Evolutionary conservation across 108 stramenopile species (phyloP).

Genomic region (Cylindrotheca fusiformis): DNA sequence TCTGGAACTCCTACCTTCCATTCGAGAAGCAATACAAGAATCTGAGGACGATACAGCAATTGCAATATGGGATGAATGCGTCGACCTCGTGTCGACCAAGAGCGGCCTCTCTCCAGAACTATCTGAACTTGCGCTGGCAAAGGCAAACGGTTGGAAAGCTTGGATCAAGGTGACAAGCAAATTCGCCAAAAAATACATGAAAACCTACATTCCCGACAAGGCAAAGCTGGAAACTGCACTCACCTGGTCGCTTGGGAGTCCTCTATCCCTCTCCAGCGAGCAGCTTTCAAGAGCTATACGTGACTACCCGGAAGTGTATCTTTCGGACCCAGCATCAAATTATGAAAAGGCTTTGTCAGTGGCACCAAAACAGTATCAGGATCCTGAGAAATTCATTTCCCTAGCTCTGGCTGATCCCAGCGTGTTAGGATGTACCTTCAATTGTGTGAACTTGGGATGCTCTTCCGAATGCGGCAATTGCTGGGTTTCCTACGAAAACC

Average conservation of each 20-base stretch:
- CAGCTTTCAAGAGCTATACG: not conserved
- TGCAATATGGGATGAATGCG: not conserved
- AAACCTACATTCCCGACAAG: constrained; percentile 5
- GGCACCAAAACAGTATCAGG: constrained; percentile 7
- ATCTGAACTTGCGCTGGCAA: constrained; percentile 4
- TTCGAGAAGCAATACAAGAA: not conserved
- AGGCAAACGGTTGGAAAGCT: constrained; percentile 17
- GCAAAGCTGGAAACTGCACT: constrained; percentile 10
- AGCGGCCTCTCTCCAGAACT: not conserved
- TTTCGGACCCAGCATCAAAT: not conserved
- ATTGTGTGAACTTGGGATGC: constrained; percentile 16
- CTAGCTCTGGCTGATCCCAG: constrained; percentile 8
- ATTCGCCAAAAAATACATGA: constrained; percentile 1
- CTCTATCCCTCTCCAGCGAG: not conserved
- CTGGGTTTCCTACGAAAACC: constrained; percentile 25
- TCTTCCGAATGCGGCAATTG: constrained; percentile 21
- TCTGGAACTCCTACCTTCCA: not conserved
- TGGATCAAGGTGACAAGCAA: constrained; percentile 12
- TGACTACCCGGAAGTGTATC: constrained; percentile 4
- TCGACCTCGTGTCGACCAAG: not conserved
- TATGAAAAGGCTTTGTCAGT: not conserved
- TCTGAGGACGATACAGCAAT: not conserved
- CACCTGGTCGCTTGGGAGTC: not conserved
- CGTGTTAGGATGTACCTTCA: constrained; percentile 6
- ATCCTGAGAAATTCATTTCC: constrained; percentile 1